Evolutionary conservation across 129 eudicot genomes (phyloP).

Genomic region (Flaveria ramosissima): DNA sequence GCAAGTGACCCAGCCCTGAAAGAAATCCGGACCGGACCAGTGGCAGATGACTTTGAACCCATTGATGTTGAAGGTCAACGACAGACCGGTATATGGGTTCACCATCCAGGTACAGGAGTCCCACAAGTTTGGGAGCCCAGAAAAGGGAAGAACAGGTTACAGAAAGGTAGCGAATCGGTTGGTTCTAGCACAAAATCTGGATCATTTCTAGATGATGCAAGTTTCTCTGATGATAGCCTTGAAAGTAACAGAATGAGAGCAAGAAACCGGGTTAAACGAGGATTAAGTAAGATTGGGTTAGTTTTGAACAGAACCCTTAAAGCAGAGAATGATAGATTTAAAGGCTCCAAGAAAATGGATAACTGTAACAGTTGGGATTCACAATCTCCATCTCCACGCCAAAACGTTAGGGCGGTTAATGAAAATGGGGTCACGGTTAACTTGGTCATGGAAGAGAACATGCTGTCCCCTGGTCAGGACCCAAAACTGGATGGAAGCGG

Average conservation of each 20-base stretch:
- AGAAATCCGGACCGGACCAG: conserved; percentile 34
- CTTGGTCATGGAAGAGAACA: conserved; percentile 55
- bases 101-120: conserved; percentile 81
- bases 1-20: conserved; percentile 31
- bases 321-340: conserved; percentile 21
- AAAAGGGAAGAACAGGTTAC: conserved; percentile 56
- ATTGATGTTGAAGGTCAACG: conserved; percentile 71
- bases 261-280: conserved; percentile 35
- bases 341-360: conserved; percentile 30
- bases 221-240: conserved; percentile 33
- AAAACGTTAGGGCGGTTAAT: conserved; percentile 56
- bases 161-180: conserved; percentile 30
- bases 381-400: conserved; percentile 49
- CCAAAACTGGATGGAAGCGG: conserved; percentile 42
- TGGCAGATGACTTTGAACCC: conserved; percentile 67
- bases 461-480: conserved; percentile 31
- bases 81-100: conserved; percentile 86
- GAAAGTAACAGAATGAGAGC: conserved; percentile 27
- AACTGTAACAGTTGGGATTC: conserved; percentile 30
- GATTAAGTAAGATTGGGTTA: conserved; percentile 38
- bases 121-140: conserved; percentile 87
- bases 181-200: conserved; percentile 37
- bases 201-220: conserved; percentile 24
- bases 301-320: conserved; percentile 36
- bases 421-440: conserved; percentile 50